A percentile compares a stretch with the other conserved stretches of the same genome.
These are phyloP conservation scores for Penicillium hordei DNA, from an alignment of 2,329 filamentous ascomycete genomes.

Conservation along the genomic window DNA sequence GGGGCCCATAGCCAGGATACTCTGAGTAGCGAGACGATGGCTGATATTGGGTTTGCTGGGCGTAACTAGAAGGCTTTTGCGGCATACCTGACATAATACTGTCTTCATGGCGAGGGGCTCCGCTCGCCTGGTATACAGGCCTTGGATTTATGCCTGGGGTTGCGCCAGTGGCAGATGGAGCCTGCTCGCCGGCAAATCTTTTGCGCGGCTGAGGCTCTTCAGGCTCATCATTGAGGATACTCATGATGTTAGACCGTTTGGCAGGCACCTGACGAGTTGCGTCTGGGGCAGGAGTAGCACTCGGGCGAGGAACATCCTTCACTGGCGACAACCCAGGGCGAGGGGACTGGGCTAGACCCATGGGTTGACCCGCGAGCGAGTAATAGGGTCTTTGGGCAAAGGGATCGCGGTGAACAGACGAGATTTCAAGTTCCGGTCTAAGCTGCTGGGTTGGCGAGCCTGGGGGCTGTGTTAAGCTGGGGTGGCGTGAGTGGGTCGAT, in stretches of 20 bases:
- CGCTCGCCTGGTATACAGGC: slow-evolving; percentile 30
- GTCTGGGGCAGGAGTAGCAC: slow-evolving; percentile 36
- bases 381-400: slow-evolving; percentile 38
- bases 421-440: slow-evolving; percentile 35
- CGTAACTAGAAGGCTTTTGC: slow-evolving; percentile 31
- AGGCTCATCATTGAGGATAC: slow-evolving; percentile 50
- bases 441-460: slow-evolving; percentile 36
- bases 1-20: slow-evolving; percentile 33
- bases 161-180: slow-evolving; percentile 20
- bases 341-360: slow-evolving; percentile 30
- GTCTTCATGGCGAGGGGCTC: slow-evolving; percentile 30
- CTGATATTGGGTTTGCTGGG: slow-evolving; percentile 30
- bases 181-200: slow-evolving; percentile 44
- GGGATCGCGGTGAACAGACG: slow-evolving; percentile 39
- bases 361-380: slow-evolving; percentile 27
- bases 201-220: slow-evolving; percentile 49
- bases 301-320: slow-evolving; percentile 38
- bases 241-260: slow-evolving; percentile 53
- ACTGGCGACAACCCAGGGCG: slow-evolving; percentile 35
- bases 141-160: slow-evolving; percentile 26
- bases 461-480: slow-evolving; percentile 36
- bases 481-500: slow-evolving; percentile 38
- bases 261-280: slow-evolving; percentile 44
- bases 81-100: slow-evolving; percentile 20
- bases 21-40: slow-evolving; percentile 36